phyloP scores from a whole-genome alignment of 371 early-diverging fungal species.

The Synchytrium microbalum region DNA sequence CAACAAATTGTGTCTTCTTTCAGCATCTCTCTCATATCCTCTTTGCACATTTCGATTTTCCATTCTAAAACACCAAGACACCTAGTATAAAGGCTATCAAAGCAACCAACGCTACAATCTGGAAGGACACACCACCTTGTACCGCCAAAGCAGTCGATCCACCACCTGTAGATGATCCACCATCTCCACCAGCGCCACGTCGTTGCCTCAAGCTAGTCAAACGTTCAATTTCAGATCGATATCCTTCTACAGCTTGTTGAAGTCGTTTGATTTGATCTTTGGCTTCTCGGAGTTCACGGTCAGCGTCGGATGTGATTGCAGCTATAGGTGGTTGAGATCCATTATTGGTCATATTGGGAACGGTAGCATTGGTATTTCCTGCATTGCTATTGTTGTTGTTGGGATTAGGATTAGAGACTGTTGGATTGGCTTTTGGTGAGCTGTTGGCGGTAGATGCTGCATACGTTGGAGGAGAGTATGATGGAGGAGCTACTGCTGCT shows the following conservation, averaged over 20 bases:
- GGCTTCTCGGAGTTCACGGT: constrained; percentile 28
- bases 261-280: constrained; percentile 31
- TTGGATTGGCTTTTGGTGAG: background rate
- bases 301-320: constrained; percentile 6
- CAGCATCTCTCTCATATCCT: too few relatives aligned
- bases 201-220: constrained; percentile 36
- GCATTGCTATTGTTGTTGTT: background rate
- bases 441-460: background rate
- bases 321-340: background rate
- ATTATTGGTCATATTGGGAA: background rate
- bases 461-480: background rate
- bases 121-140: constrained; percentile 6
- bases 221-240: constrained; percentile 44
- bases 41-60: too few relatives aligned
- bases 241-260: constrained; percentile 42
- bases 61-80: constrained; percentile 17
- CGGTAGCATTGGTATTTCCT: background rate
- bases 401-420: background rate
- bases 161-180: background rate
- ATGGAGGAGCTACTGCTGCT: background rate
- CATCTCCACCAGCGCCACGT: constrained; percentile 9
- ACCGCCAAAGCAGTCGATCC: constrained; percentile 1
- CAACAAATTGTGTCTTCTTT: too few relatives aligned
- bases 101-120: constrained; percentile 12
- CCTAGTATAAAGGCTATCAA: constrained; percentile 15